phyloP scores from a whole-genome alignment of 2,329 filamentous ascomycete species.

The Dothidotthia symphoricarpi region DNA sequence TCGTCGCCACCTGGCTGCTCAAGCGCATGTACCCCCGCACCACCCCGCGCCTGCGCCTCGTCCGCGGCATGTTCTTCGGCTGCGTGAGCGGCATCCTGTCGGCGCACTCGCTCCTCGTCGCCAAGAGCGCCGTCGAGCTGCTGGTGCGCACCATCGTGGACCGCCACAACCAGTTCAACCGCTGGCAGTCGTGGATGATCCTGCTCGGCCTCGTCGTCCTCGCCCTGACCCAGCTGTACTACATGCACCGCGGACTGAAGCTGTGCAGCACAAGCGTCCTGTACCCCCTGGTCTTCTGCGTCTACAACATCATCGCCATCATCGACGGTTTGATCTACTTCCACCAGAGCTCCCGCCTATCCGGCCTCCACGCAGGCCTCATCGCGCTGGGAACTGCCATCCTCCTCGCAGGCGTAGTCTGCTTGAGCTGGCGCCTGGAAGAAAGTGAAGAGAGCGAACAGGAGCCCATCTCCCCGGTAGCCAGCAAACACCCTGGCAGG shows the following conservation, averaged over 20 bases:
- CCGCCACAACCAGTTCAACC: constrained; percentile 86
- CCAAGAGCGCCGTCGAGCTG: constrained; percentile 94
- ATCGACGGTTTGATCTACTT: constrained; percentile 97
- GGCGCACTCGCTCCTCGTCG: constrained; percentile 86
- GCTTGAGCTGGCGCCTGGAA: constrained; percentile 88
- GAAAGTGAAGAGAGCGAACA: constrained; percentile 67
- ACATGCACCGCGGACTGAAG: constrained; percentile 89
- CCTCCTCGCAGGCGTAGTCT: constrained; percentile 81
- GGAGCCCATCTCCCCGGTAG: constrained; percentile 50
- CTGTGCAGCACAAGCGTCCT: constrained; percentile 92
- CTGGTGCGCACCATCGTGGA: constrained; percentile 84
- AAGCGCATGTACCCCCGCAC: constrained; percentile 41
- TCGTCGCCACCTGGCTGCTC: constrained; percentile 48
- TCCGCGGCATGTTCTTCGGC: constrained; percentile 83
- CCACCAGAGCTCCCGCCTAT: constrained; percentile 77
- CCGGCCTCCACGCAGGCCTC: constrained; percentile 70
- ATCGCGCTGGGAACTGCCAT: constrained; percentile 86
- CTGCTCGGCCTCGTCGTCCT: constrained; percentile 76
- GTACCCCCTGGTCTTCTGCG: constrained; percentile 96
- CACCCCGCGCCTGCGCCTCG: constrained; percentile 67
- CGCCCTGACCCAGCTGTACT: constrained; percentile 89
- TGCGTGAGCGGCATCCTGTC: constrained; percentile 86
- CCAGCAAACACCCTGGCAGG: constrained; percentile 37
- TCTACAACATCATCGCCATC: constrained; percentile 99
- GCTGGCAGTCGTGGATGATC: constrained; percentile 93